Percentiles rank a stretch among this genome's conserved stretches.
Evolutionary conservation across 352 stramenopile genomes (phyloP).

Genomic region (Phytophthora pseudosyringae): DNA sequence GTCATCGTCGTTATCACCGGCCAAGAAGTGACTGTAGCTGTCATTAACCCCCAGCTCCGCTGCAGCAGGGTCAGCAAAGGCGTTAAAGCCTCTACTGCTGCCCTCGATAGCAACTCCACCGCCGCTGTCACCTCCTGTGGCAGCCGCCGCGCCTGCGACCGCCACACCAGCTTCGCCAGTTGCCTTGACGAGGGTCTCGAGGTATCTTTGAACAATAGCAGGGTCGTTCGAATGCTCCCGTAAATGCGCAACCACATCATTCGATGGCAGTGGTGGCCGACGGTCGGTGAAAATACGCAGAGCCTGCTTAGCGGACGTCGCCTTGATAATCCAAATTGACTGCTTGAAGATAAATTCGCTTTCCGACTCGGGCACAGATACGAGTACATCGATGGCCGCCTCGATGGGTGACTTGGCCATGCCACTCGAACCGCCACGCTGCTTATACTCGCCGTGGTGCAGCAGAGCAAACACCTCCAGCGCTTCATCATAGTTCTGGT

Average conservation of each 20-base stretch:
- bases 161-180: conserved; percentile 34
- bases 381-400: conserved; percentile 89
- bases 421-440: conserved; percentile 59
- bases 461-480: conserved; percentile 87
- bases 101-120: conserved; percentile 23
- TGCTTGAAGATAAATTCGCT: conserved; percentile 90
- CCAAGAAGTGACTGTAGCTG: conserved; percentile 86
- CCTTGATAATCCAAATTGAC: conserved; percentile 88
- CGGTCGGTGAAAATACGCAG: conserved; percentile 88
- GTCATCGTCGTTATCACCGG: conserved; percentile 68
- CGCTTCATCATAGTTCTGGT: conserved; percentile 71
- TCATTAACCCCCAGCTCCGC: conserved; percentile 66
- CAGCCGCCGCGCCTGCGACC: conserved; percentile 10
- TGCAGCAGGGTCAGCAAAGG: conserved; percentile 28
- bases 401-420: conserved; percentile 89
- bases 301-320: conserved; percentile 72
- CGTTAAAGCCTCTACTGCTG: conserved; percentile 33
- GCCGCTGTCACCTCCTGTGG: conserved; percentile 16
- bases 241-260: conserved; percentile 82
- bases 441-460: conserved; percentile 84
- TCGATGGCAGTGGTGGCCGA: conserved; percentile 64
- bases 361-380: conserved; percentile 74
- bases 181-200: conserved; percentile 82
- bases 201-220: conserved; percentile 78
- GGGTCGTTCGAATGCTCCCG: conserved; percentile 79